These are phyloP conservation scores for Gymnopilus dilepis DNA, from an alignment of 768 basidiomycete genomes.

Conservation along the genomic window DNA sequence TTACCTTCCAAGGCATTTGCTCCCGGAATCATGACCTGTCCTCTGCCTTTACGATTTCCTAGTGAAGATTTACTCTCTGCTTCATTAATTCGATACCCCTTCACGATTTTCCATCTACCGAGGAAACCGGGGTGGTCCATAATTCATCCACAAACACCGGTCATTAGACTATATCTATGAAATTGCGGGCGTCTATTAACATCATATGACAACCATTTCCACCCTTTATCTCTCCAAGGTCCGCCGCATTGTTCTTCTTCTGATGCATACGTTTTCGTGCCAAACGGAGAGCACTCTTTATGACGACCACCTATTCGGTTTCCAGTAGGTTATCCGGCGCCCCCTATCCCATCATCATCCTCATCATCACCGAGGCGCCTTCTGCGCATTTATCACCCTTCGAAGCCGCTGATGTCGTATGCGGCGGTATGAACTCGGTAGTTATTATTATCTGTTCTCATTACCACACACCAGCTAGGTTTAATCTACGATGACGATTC, in stretches of 20 bases:
- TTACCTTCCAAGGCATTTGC: not conserved
- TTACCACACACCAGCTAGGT: not conserved
- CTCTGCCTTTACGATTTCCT: not conserved
- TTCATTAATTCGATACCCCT: constrained; percentile 7
- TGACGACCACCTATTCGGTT: not conserved
- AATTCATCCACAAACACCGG: not conserved
- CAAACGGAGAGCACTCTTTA: not conserved
- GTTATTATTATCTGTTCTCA: constrained; percentile 15
- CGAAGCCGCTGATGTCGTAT: constrained; percentile 23
- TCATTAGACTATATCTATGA: constrained; percentile 11
- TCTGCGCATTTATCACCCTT: constrained; percentile 13
- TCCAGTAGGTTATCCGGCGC: constrained; percentile 9
- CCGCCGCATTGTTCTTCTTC: not conserved
- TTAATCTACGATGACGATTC: constrained; percentile 1
- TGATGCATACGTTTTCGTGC: not conserved
- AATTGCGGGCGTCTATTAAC: constrained; percentile 20
- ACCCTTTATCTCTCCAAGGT: not conserved
- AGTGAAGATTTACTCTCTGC: not conserved
- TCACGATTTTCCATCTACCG: not conserved
- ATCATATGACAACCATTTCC: constrained; percentile 1
- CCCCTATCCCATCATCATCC: constrained; percentile 18
- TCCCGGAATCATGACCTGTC: not conserved
- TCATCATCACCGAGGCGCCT: constrained; percentile 15
- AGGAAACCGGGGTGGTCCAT: not conserved
- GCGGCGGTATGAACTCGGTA: constrained; percentile 19